These are phyloP conservation scores for Cutaneotrichosporon sp. DNA, from an alignment of 1,284 basidiomycete genomes.

Conservation along the genomic window DNA sequence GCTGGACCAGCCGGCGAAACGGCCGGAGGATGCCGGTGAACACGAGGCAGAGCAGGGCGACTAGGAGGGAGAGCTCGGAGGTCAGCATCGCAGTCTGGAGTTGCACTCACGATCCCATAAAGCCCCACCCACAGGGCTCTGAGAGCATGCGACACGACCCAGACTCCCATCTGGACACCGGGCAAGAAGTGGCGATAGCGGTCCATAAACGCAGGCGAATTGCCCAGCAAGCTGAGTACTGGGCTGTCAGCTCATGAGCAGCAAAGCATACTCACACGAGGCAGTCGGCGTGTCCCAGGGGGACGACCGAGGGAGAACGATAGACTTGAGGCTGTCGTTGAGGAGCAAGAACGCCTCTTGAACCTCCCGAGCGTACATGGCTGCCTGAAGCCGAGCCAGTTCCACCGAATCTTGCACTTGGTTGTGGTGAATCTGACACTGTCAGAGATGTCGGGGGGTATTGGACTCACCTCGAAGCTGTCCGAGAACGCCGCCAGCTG, in stretches of 20 bases:
- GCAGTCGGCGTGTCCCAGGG: background rate
- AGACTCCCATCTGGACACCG: background rate
- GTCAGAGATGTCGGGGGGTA: too few relatives aligned
- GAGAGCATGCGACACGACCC: background rate
- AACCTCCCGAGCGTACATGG: background rate
- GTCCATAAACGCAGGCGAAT: background rate
- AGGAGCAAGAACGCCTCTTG: background rate
- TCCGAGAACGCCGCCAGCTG: too few relatives aligned
- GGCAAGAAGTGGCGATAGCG: background rate
- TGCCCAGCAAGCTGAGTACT: background rate
- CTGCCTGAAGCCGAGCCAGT: background rate
- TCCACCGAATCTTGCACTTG: background rate
- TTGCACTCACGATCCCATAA: background rate
- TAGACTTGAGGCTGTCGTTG: background rate
- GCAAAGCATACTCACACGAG: background rate
- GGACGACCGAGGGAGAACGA: background rate
- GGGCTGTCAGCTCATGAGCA: background rate
- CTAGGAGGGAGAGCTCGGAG: background rate
- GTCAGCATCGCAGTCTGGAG: too few relatives aligned
- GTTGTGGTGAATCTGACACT: too few relatives aligned
- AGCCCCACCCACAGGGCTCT: background rate
- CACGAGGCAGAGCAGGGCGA: conserved; percentile 6
- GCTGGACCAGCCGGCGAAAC: background rate
- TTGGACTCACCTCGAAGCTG: too few relatives aligned
- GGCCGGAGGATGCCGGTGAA: background rate